A percentile compares a stretch with the other conserved stretches of the same genome.
phyloP scores from a whole-genome alignment of 768 basidiomycete genomes.

The Tricholoma sp. region DNA sequence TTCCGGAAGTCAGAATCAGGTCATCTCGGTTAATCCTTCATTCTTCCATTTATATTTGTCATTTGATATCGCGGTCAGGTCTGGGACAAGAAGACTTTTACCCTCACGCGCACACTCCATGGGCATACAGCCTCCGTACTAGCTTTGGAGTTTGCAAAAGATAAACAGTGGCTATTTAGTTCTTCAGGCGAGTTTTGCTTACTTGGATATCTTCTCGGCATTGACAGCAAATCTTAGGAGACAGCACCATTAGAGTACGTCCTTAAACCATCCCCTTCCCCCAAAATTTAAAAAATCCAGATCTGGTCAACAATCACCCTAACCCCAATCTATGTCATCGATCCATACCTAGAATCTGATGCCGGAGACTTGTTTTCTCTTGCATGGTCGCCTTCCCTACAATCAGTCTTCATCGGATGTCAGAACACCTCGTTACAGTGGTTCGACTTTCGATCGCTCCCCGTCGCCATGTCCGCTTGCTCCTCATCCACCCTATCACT shows the following conservation, averaged over 20 bases:
- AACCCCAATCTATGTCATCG: conserved; percentile 62
- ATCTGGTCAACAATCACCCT: conserved; percentile 79
- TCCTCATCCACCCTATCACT: conserved; percentile 6
- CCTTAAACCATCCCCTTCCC: not conserved
- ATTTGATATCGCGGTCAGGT: conserved; percentile 45
- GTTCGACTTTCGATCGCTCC: conserved; percentile 51
- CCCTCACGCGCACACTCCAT: conserved; percentile 59
- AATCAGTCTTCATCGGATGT: conserved; percentile 81
- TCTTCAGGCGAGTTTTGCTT: conserved; percentile 60
- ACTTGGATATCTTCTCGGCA: not conserved
- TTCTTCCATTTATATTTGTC: not conserved
- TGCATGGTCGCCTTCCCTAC: conserved; percentile 63
- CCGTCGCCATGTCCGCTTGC: conserved; percentile 8
- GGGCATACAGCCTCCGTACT: conserved; percentile 87
- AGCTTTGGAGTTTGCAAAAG: conserved; percentile 68
- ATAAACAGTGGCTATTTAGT: conserved; percentile 84
- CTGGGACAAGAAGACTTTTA: conserved; percentile 74
- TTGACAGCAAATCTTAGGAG: conserved; percentile 44
- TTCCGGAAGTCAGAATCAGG: conserved; percentile 73
- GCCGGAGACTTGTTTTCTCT: conserved; percentile 88
- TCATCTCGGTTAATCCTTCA: conserved; percentile 57
- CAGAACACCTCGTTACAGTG: conserved; percentile 93
- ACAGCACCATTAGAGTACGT: conserved; percentile 81
- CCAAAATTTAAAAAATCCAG: conserved; percentile 30
- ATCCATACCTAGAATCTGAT: conserved; percentile 73